Conservation (phyloP, 2,329 filamentous ascomycete species). For the Parasarocladium wereldwijsianum region DNA sequence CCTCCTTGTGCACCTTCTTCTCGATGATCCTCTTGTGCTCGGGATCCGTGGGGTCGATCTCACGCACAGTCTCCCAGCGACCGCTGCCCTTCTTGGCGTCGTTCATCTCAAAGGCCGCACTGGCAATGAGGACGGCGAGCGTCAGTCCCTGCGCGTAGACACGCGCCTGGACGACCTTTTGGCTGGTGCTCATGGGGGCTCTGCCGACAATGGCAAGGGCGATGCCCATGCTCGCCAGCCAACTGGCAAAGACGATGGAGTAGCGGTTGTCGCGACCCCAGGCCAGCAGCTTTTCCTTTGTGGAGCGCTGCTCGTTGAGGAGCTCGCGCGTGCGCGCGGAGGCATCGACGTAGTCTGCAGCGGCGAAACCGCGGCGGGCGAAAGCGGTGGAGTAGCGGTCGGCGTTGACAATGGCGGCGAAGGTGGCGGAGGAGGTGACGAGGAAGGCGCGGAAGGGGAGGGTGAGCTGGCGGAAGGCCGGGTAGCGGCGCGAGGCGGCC, state of each 20-base stretch:
- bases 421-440: constrained; percentile 67
- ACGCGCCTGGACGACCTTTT: constrained; percentile 90
- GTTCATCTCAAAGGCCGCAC: constrained; percentile 63
- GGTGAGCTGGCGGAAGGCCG: constrained; percentile 67
- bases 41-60: constrained; percentile 67
- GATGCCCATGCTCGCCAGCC: constrained; percentile 66
- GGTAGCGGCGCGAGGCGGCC: constrained; percentile 55
- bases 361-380: constrained; percentile 56
- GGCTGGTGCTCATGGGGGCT: constrained; percentile 56
- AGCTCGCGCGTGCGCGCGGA: constrained; percentile 43
- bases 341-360: constrained; percentile 50
- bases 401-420: constrained; percentile 75
- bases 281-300: constrained; percentile 36
- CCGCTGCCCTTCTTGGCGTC: constrained; percentile 66
- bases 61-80: constrained; percentile 72
- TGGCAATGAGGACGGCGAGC: constrained; percentile 67
- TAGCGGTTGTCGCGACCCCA: constrained; percentile 77
- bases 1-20: constrained; percentile 76
- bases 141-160: constrained; percentile 88
- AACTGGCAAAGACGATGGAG: constrained; percentile 67
- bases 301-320: constrained; percentile 28
- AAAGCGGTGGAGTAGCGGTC: constrained; percentile 53
- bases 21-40: constrained; percentile 72
- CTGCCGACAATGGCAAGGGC: constrained; percentile 64
- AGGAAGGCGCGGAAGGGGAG: constrained; percentile 86